A percentile compares a stretch with the other conserved stretches of the same genome.
Conservation (phyloP, 257 asterid genomes). For the Lycium barbarum region DNA sequence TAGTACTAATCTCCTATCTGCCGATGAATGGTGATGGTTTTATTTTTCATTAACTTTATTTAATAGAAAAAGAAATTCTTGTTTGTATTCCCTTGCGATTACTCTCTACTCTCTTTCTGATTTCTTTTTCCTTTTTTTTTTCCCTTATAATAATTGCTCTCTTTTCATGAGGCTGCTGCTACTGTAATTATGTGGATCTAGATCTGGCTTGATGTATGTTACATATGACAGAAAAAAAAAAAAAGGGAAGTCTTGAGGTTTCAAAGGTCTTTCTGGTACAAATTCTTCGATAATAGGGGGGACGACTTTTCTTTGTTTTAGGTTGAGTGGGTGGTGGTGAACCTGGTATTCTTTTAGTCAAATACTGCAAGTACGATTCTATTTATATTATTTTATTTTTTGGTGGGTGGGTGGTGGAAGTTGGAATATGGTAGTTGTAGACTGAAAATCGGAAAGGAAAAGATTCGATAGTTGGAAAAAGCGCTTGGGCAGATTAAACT, state of each 20-base stretch:
- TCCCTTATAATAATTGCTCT: not conserved
- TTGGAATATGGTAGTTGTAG: not conserved
- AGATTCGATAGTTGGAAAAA: not conserved
- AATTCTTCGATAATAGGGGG: not conserved
- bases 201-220: not conserved
- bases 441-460: not conserved
- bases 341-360: not conserved
- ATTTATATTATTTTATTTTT: not conserved
- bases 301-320: not conserved
- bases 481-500: not conserved
- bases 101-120: not conserved
- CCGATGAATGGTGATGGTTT: no score
- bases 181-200: not conserved
- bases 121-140: not conserved
- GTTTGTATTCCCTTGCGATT: not conserved
- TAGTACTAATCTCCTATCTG: not conserved
- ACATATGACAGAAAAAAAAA: not conserved
- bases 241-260: not conserved
- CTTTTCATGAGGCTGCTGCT: not conserved
- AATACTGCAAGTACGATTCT: not conserved
- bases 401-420: slow-evolving; percentile 17
- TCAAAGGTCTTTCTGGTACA: not conserved
- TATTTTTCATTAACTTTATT: no score
- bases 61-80: no score
- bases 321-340: not conserved